Evolutionary conservation across 352 stramenopile species (phyloP).

Genomic region (Pythium guiyangense): DNA sequence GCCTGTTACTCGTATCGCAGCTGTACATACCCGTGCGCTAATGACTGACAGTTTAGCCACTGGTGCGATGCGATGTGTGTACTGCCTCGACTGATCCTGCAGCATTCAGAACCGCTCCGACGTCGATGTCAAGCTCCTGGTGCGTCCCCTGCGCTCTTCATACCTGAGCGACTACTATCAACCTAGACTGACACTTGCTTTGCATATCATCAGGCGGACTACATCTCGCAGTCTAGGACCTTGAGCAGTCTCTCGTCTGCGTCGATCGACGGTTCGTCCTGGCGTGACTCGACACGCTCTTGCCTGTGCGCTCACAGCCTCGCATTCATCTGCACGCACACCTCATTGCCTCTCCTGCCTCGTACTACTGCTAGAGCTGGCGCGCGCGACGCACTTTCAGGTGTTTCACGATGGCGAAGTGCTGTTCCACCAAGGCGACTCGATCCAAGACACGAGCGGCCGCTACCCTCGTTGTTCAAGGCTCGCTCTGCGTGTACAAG

Average conservation of each 20-base stretch:
- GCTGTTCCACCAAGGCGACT: conserved; percentile 34
- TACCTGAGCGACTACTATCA: background rate
- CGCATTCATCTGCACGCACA: background rate
- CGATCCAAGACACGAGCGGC: conserved; percentile 28
- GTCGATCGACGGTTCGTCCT: conserved; percentile 29
- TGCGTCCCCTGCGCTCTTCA: conserved; percentile 6
- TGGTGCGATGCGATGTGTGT: background rate
- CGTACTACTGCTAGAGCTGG: conserved; percentile 19
- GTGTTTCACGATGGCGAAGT: conserved; percentile 37
- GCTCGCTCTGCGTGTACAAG: conserved; percentile 38
- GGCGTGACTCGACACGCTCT: background rate
- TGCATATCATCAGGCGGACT: conserved; percentile 18
- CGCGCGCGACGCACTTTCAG: conserved; percentile 25
- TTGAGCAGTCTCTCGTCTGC: conserved; percentile 23
- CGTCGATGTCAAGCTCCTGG: conserved; percentile 46
- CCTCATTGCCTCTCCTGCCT: background rate
- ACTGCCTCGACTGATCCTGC: background rate
- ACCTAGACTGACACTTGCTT: too few species aligned
- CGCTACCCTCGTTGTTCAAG: conserved; percentile 37
- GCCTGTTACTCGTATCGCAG: too few species aligned
- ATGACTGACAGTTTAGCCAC: too few species aligned
- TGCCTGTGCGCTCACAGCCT: too few species aligned
- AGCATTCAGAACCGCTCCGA: conserved; percentile 39
- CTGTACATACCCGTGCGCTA: background rate
- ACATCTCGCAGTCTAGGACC: conserved; percentile 32